A percentile compares a stretch with the other conserved stretches of the same genome.
These are phyloP conservation scores for Oryza glaberrima DNA, from an alignment of 176 grass and related monocot genomes.

Conservation along the genomic window DNA sequence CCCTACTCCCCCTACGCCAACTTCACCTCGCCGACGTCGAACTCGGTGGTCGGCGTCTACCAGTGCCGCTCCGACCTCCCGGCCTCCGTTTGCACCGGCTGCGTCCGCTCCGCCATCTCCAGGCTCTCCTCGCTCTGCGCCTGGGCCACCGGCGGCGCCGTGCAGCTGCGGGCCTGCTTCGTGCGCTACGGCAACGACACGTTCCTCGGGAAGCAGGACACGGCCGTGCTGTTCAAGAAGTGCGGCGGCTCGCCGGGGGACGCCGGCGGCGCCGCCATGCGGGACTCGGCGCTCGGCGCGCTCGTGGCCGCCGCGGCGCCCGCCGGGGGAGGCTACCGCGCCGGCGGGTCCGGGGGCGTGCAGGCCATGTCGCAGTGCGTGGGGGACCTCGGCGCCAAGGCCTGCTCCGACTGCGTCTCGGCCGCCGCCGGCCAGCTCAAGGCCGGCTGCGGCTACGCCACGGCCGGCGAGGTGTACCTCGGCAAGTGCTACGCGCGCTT, in stretches of 20 bases:
- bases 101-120: conserved; percentile 68
- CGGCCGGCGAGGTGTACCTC: conserved; percentile 73
- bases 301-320: conserved; percentile 48
- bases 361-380: conserved; percentile 97
- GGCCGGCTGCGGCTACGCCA: conserved; percentile 62
- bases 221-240: conserved; percentile 73
- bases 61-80: conserved; percentile 93
- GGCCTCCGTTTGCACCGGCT: conserved; percentile 52
- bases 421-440: conserved; percentile 70
- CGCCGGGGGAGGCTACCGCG: conserved; percentile 64
- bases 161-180: conserved; percentile 84
- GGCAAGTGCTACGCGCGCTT: conserved; percentile 89
- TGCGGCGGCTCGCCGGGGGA: conserved; percentile 61
- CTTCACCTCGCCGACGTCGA: conserved; percentile 41
- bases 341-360: conserved; percentile 61
- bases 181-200: conserved; percentile 84
- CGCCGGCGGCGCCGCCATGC: conserved; percentile 53
- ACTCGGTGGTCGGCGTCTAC: conserved; percentile 56
- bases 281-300: conserved; percentile 72
- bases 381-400: conserved; percentile 66
- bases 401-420: conserved; percentile 72
- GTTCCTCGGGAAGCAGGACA: conserved; percentile 83
- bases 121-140: conserved; percentile 69
- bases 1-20: conserved; percentile 60
- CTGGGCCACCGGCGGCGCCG: conserved; percentile 62